phyloP scores from a whole-genome alignment of 495 filamentous ascomycete species.

The Penicillium diatomitis region DNA sequence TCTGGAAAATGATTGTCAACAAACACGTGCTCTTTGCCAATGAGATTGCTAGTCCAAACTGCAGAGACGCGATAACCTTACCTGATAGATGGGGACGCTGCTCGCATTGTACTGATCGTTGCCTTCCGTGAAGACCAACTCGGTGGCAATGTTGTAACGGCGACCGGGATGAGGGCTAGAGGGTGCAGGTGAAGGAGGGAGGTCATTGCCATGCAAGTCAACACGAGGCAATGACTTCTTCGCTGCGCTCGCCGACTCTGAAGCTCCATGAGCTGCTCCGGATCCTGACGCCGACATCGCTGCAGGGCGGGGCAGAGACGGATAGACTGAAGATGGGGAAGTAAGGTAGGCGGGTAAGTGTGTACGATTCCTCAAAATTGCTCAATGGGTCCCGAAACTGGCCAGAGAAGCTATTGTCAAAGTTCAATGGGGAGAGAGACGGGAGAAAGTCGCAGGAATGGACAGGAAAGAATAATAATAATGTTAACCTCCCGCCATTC shows the following conservation, averaged over 20 bases:
- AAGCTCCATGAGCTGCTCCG: constrained; percentile 16
- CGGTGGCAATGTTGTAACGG: constrained; percentile 87
- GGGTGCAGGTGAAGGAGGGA: constrained; percentile 90
- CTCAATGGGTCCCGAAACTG: too few relatives aligned
- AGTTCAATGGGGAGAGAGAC: constrained; percentile 1
- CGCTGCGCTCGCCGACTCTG: constrained; percentile 23
- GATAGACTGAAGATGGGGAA: neutral
- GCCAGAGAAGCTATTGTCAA: neutral
- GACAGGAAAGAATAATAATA: constrained; percentile 4
- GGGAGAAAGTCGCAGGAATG: neutral
- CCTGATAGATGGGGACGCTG: constrained; percentile 92
- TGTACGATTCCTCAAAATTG: neutral
- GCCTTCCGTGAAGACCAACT: constrained; percentile 90
- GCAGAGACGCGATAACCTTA: constrained; percentile 14
- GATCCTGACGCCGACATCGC: constrained; percentile 42
- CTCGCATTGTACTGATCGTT: constrained; percentile 94
- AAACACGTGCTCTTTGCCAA: constrained; percentile 1
- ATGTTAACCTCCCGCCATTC: neutral
- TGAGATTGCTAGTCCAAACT: neutral
- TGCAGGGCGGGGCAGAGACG: constrained; percentile 24
- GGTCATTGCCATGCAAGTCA: constrained; percentile 80
- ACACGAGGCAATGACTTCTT: constrained; percentile 66
- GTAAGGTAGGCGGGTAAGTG: neutral
- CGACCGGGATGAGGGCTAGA: constrained; percentile 79
- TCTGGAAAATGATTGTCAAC: constrained; percentile 37